phyloP scores from a whole-genome alignment of 768 basidiomycete species.

The Hygrophoropsis aurantiaca region DNA sequence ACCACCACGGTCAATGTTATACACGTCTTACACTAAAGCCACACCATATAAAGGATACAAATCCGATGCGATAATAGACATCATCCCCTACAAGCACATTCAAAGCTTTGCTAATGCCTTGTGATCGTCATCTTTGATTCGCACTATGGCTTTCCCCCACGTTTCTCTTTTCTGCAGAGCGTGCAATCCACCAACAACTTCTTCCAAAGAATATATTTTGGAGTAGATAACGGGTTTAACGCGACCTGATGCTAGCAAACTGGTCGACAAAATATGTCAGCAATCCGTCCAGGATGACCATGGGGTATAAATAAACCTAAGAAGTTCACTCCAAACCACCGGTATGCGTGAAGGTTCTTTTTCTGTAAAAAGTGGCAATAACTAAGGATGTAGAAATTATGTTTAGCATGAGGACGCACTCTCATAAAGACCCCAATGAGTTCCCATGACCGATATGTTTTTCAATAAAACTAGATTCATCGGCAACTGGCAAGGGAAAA shows the following conservation, averaged over 20 bases:
- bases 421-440: constrained; percentile 85
- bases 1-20: too few species aligned
- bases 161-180: constrained; percentile 84
- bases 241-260: constrained; percentile 66
- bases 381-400: background rate
- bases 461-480: constrained; percentile 83
- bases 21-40: background rate
- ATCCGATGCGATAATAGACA: background rate
- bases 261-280: constrained; percentile 23
- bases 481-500: constrained; percentile 55
- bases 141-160: constrained; percentile 87
- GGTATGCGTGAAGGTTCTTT: constrained; percentile 67
- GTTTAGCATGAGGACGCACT: constrained; percentile 41
- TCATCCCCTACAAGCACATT: background rate
- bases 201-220: constrained; percentile 67
- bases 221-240: constrained; percentile 71
- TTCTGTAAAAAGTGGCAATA: constrained; percentile 43
- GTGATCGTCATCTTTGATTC: constrained; percentile 53
- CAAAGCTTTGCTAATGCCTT: constrained; percentile 42
- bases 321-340: constrained; percentile 69
- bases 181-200: constrained; percentile 61
- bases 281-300: constrained; percentile 4
- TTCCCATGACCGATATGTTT: constrained; percentile 79
- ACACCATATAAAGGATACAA: background rate
- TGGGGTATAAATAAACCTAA: constrained; percentile 45